Base-by-base conservation (phyloP, 352 stramenopile species). In the Globisporangium uncinulatum region DNA sequence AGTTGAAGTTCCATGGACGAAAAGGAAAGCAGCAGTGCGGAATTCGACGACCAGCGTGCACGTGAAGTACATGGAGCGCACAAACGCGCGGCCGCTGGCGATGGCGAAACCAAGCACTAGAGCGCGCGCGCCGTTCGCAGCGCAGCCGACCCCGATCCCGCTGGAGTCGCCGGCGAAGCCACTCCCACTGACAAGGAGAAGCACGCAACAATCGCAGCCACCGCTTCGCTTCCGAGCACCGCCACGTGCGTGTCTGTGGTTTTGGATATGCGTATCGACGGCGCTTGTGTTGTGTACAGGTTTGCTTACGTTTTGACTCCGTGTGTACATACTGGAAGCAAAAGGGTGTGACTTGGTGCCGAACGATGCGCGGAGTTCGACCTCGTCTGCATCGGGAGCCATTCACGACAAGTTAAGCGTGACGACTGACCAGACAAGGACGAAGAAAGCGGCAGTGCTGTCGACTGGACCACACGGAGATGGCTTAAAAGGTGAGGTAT, bases 161-260 rank as follows among this genome's bases (percentile, higher is more conserved):
- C 32, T 58, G 20, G 57, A 63, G n/a, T 63, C 57, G 4, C 50
- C 50, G 15, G 49, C 42, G 50, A 57, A 63, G 9, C 51, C 43
- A 19, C 13, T 10, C 13, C n/a, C 8, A 37, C 3, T 7, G 4
- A 19, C 29, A 11, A 21, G 19, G 43, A 48, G 10, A 21, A 32
- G 6, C 15, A 20, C 50, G 5, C 31, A 32, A 43, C 34, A 39
- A 39, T 39, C 34, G 34, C 34, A 39, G 34, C 34, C 34, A 39
- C 17, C 42, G 8, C 21, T 20, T n/a, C 41, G 37, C 39, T 57
- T 53, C 20, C 42, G 20, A 44, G 10, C 20, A 17, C 34, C 20
- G 14, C 6, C 39, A 43, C 15, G 47, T 61, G 31, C 6, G 56
- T 51, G 4, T 19, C 3, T 17, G 10, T 50, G 21, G 39, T 14